Evolutionary conservation across 345 rosid genomes (phyloP), one percentile per base, ranked within the genome.

Genomic region (Firmiana major): DNA sequence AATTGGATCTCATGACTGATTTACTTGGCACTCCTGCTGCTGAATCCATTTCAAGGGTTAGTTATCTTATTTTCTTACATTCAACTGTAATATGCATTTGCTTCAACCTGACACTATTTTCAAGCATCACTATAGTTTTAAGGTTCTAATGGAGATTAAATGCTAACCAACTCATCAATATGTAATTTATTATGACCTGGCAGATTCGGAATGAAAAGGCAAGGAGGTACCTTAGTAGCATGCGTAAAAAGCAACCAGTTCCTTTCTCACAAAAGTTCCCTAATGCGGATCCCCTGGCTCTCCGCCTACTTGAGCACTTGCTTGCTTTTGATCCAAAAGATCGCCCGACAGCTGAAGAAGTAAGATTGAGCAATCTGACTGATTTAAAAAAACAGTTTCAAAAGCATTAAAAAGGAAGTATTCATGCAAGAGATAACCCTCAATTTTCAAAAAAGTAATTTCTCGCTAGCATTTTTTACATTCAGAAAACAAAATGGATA

Each of bases 301-400:
- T 93, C 63, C 84, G 84, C 77, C 82, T 96, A 15, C 87, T 96
- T 63, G 90, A 90, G 83, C 92, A 86, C 71, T 81, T 96, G 24
- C 90, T 96, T 84, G 97, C 98, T 57, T 96, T 96, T 87, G 99
- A 96, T 92, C 97, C 99, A 3, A 96, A 96, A 85, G 98, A 96
- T 81, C 99, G 98, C 59, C 98, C 88, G 48, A 83, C 94, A 31
- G 98, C 99, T 75, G 97, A 92, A 79, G 98, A 90, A 75, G 71
- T 75, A 75, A 75, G 71, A 65, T 45, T 57, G 21, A 64, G 36
- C 45, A 21, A 48, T 46, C n/a, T 34, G 51, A 74, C 46, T 28
- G 21, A 48, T 31, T 69, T 28, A 24, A 12, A 16, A 40, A 42
- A 6, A 9, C 6, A 21, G 31, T 45, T 45, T 43, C 26, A 9